phyloP scores from a whole-genome alignment of 2,329 filamentous ascomycete genomes.

The Clarireedia monteithiana region DNA sequence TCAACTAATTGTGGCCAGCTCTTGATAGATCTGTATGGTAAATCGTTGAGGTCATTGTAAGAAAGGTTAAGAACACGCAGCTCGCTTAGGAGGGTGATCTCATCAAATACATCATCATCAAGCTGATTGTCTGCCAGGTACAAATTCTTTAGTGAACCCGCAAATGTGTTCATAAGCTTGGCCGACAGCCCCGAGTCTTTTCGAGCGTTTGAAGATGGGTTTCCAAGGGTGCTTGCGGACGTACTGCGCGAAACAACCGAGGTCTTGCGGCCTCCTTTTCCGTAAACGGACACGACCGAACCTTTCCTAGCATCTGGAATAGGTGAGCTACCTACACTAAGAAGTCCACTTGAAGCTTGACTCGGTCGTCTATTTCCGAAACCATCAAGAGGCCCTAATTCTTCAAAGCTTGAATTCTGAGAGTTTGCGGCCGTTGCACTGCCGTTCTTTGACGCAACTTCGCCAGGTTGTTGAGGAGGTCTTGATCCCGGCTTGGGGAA shows the following conservation, averaged over 20 bases:
- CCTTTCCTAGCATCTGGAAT: constrained; percentile 60
- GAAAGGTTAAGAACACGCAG: constrained; percentile 85
- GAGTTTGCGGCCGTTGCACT: constrained; percentile 33
- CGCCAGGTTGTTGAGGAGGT: constrained; percentile 51
- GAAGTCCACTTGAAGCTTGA: constrained; percentile 67
- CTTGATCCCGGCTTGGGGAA: constrained; percentile 84
- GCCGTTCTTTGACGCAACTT: constrained; percentile 29
- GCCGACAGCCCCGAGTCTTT: constrained; percentile 88
- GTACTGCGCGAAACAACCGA: constrained; percentile 67
- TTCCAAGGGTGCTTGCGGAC: constrained; percentile 37
- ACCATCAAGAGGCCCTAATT: constrained; percentile 59
- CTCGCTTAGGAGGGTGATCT: constrained; percentile 75
- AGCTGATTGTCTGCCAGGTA: constrained; percentile 91
- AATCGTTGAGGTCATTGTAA: constrained; percentile 89
- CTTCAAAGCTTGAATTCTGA: constrained; percentile 67
- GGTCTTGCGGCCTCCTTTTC: constrained; percentile 73
- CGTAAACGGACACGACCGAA: constrained; percentile 75
- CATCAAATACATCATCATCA: constrained; percentile 91
- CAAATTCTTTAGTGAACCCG: constrained; percentile 73
- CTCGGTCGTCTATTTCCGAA: constrained; percentile 67
- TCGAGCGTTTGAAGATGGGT: constrained; percentile 47
- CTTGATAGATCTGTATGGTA: constrained; percentile 80
- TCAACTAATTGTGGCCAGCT: constrained; percentile 87
- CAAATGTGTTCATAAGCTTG: constrained; percentile 78
- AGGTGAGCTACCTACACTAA: constrained; percentile 71